Evolutionary conservation across 306 rosid genomes (phyloP).

Genomic region (Psophocarpus tetragonolobus): DNA sequence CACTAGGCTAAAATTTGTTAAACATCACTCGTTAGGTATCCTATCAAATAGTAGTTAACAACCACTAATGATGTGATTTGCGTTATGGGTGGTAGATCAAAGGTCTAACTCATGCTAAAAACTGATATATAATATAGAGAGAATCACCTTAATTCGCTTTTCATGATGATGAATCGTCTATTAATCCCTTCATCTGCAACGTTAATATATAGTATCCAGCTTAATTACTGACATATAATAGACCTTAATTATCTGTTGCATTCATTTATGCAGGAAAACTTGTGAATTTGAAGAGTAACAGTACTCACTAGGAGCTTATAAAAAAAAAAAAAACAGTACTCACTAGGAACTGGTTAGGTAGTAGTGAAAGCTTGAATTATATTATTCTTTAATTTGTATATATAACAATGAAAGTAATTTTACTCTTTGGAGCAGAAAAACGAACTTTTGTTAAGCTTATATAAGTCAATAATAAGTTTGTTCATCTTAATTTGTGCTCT

Average conservation of each 20-base stretch:
- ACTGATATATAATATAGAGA: constrained; percentile 4
- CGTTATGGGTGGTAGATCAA: constrained; percentile 46
- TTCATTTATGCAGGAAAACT: background rate
- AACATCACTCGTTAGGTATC: constrained; percentile 61
- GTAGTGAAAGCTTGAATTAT: background rate
- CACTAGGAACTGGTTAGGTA: no score
- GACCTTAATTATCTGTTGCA: background rate
- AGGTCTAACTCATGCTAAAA: constrained; percentile 44
- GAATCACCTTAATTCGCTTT: background rate
- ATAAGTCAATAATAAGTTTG: background rate
- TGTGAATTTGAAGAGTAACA: no score
- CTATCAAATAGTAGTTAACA: constrained; percentile 66
- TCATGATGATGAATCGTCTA: background rate
- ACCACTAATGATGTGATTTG: constrained; percentile 59
- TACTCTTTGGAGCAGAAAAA: background rate
- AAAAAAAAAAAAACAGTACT: no score
- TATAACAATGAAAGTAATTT: background rate
- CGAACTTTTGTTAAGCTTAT: background rate
- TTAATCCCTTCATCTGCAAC: constrained; percentile 5
- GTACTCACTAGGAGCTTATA: no score
- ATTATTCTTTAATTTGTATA: background rate
- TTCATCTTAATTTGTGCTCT: background rate
- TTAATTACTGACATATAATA: background rate
- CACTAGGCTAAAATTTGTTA: constrained; percentile 37
- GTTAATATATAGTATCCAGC: background rate